A percentile compares a stretch with the other conserved stretches of the same genome.
These are phyloP conservation scores for Eimeria sp. DNA, from an alignment of 169 alveolate genomes.

Conservation along the genomic window DNA sequence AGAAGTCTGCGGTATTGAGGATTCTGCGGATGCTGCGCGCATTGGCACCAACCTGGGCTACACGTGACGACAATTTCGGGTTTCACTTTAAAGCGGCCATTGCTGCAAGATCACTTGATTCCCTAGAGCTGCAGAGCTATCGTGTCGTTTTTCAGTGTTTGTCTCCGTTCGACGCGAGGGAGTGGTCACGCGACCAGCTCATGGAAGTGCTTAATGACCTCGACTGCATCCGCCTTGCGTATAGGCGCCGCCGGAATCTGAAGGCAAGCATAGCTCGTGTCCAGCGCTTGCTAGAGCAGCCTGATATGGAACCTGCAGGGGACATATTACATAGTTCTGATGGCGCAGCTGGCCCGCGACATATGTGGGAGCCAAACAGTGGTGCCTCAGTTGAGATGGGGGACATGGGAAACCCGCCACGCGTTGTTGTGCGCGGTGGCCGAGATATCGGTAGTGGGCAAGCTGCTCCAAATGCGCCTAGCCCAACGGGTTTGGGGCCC, in stretches of 20 bases:
- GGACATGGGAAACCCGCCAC: constrained; percentile 19
- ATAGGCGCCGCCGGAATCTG: constrained; percentile 72
- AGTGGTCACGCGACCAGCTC: constrained; percentile 76
- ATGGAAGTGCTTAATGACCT: constrained; percentile 80
- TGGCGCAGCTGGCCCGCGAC: constrained; percentile 54
- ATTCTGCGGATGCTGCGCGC: constrained; percentile 75
- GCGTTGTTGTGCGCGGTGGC: constrained; percentile 39
- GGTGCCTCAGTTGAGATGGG: neutral
- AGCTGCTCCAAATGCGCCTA: neutral
- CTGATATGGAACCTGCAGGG: constrained; percentile 31
- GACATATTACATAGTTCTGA: neutral
- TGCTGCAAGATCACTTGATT: constrained; percentile 65
- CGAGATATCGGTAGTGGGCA: constrained; percentile 34
- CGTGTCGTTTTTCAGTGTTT: constrained; percentile 76
- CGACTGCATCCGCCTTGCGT: constrained; percentile 73
- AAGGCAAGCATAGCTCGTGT: constrained; percentile 65
- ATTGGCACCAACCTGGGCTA: constrained; percentile 82
- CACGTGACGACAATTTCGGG: constrained; percentile 78
- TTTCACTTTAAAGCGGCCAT: constrained; percentile 66
- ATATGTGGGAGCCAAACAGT: constrained; percentile 46
- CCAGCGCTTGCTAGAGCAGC: constrained; percentile 61
- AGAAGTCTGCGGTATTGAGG: constrained; percentile 73
- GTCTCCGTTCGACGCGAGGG: constrained; percentile 71
- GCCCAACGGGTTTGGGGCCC: neutral
- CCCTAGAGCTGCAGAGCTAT: constrained; percentile 59